phyloP scores from a whole-genome alignment of 2,329 filamentous ascomycete species.

The Thermomyces lanuginosus region DNA sequence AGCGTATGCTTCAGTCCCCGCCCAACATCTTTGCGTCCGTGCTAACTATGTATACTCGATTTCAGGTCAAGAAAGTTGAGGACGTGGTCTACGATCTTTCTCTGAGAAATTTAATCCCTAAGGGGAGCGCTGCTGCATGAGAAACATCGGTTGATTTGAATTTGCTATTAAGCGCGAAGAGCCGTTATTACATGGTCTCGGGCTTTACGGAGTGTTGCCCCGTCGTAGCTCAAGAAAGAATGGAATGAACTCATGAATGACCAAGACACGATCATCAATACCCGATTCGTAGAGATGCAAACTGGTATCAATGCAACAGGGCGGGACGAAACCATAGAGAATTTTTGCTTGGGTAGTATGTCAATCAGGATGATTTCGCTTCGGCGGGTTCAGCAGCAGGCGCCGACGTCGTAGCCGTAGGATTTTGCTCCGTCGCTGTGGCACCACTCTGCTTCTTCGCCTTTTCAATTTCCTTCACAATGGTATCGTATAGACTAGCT shows the following conservation, averaged over 20 bases:
- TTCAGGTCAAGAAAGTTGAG: constrained; percentile 81
- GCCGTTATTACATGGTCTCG: too few species aligned
- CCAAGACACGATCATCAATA: constrained; percentile 1
- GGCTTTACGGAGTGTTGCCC: too few species aligned
- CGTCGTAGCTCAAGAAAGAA: too few species aligned
- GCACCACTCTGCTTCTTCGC: constrained; percentile 22
- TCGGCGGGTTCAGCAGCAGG: constrained; percentile 1
- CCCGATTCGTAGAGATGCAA: background rate
- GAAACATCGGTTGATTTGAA: background rate
- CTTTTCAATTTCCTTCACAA: constrained; percentile 57
- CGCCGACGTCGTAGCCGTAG: background rate
- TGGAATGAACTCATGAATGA: too few species aligned
- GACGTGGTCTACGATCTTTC: constrained; percentile 95
- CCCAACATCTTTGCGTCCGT: background rate
- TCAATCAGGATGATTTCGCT: too few species aligned
- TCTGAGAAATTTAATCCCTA: constrained; percentile 61
- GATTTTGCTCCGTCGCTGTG: background rate
- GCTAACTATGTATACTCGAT: background rate
- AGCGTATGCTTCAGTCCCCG: constrained; percentile 32
- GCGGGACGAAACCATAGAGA: too few species aligned
- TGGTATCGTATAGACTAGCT: constrained; percentile 56
- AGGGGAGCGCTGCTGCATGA: constrained; percentile 12
- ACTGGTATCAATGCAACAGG: constrained; percentile 1
- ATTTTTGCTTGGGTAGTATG: too few species aligned
- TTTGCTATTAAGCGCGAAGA: constrained; percentile 1